Evolutionary conservation across 306 rosid species (phyloP), one percentile per base, ranked within the genome.

Genomic region (Pterocarpus macrocarpus): DNA sequence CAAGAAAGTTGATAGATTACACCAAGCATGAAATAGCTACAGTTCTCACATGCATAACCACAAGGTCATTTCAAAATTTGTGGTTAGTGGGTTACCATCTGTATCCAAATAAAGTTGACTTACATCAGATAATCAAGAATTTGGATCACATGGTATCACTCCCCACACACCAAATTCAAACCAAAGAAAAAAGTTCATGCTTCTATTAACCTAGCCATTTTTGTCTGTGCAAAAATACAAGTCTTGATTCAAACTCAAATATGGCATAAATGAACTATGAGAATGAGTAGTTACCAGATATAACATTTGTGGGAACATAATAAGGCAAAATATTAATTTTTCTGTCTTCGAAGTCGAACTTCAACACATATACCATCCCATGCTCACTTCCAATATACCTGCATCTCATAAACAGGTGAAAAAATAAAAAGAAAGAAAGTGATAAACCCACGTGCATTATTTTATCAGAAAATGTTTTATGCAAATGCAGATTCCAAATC

Each of bases 361-460:
- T 92, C 77, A 92, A 64, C 62, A 92, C 86, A 68, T 83, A 90
- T 75, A 92, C 91, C 90, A 86, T 91, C 73, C 93, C 97, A 85
- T 88, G 77, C 86, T 94, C 94, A 65, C 87, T 88, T 84, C 98
- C 98, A 74, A 91, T 77, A 59, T 91, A 94, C 93, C 97, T 94
- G 91, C 82, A 76, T 57, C 64, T 70, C 81, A 88, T 64, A 39
- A 86, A 77, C 75, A 77, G 75, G 66, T 33, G 59, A 83, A 82
- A 68, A 73, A 17, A 39, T 58, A 84, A 83, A 22, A 22, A 22
- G 28, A 22, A 22, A 22, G 28, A 22, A 73, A 17, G 55, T 64
- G 64, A 83, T 30, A 79, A 47, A 47, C 55, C 70, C 63, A 55
- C 47, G 44, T 76, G 38, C 64, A 71, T 56, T 38, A 50, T 73